Conservation (phyloP, 306 rosid species). For the Luffa aegyptiaca region DNA sequence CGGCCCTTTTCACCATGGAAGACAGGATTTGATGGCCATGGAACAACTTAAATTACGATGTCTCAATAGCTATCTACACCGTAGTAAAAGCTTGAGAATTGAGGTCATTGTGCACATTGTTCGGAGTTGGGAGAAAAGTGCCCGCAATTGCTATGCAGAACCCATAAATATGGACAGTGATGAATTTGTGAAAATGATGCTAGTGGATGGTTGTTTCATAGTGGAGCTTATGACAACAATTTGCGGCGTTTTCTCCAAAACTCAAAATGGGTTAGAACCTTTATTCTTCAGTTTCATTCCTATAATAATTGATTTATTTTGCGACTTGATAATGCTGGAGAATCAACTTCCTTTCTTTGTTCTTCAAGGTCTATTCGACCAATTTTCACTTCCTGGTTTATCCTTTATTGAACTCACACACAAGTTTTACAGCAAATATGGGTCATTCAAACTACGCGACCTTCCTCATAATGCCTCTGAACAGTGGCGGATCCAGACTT, state of each 20-base stretch:
- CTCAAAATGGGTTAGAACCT: slow-evolving; percentile 38
- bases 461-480: no score
- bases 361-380: slow-evolving; percentile 27
- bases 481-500: no score
- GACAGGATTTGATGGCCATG: slow-evolving; percentile 35
- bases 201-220: slow-evolving; percentile 62
- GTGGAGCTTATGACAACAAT: slow-evolving; percentile 27
- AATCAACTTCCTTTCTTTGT: slow-evolving; percentile 61
- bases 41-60: slow-evolving; percentile 54
- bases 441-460: no score
- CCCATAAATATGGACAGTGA: slow-evolving; percentile 11
- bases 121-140: slow-evolving; percentile 22
- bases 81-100: slow-evolving; percentile 6
- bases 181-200: slow-evolving; percentile 47
- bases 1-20: slow-evolving; percentile 47
- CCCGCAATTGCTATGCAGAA: slow-evolving; percentile 60
- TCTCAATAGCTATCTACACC: slow-evolving; percentile 22
- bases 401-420: no score
- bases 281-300: slow-evolving; percentile 7
- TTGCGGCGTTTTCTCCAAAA: slow-evolving; percentile 14
- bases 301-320: not conserved
- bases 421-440: no score
- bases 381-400: not conserved
- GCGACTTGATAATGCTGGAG: slow-evolving; percentile 57
- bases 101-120: slow-evolving; percentile 13